Evolutionary conservation across 805 yeast genomes (phyloP), one percentile per base, ranked within the genome.

Genomic region (Saturnispora dispora): DNA sequence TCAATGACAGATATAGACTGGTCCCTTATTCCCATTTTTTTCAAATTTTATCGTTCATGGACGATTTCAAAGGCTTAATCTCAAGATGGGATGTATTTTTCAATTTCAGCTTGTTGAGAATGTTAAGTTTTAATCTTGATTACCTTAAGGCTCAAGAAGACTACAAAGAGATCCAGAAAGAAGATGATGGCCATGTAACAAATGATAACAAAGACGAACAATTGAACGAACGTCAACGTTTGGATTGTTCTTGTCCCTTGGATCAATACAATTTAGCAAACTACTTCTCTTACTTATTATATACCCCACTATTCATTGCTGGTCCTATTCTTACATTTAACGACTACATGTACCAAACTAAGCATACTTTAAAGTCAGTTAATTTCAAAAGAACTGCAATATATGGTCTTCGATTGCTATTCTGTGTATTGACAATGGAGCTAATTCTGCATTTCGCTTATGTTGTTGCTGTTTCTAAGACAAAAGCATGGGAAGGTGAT

Each of bases 311-410:
- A 46, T 87, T 86, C 67, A 82, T 93, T 58, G 97, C 96, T 2
- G 99, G 99, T 1, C 99, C 99, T 23, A 81, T 93, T 17, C 63
- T 93, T 41, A 86, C 98, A 0, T 93, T 86, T 72, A 93, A 93
- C 68, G 99, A 93, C 66, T 93, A 82, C 65, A 66, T 85, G 41
- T 82, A 83, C 58, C 99, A 93, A 69, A 72, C 83, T 3, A 68
- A 71, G 36, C 72, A 76, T 55, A 74, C 79, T 17, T 68, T 84
- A 17, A 74, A 84, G 1, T 77, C 95, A 0, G 82, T 85, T 35
- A 74, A 77, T 48, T 54, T 62, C 49, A 75, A 72, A 46, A 71
- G 86, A 43, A 81, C 78, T 0, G 47, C 74, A 1, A 67, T 76
- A 0, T 93, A 90, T 65, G 87, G 83, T 0, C 49, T 80, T 15